Base-by-base conservation (phyloP, 495 filamentous ascomycete genomes). In the Lophiostoma macrostomum region DNA sequence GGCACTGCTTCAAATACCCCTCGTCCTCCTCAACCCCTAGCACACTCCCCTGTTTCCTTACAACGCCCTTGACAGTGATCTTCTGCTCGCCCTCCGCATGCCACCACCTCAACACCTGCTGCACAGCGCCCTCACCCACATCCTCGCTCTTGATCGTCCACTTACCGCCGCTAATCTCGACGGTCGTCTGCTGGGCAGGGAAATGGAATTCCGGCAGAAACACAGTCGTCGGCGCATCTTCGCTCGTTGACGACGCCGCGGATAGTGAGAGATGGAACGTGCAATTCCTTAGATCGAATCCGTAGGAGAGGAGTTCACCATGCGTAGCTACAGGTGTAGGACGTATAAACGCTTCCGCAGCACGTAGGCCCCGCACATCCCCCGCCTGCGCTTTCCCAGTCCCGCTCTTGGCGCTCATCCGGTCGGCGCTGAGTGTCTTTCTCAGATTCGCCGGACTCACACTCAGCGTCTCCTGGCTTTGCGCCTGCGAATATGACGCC, bases 121-220 rank as follows among this genome's bases (percentile, higher is more conserved):
- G 61, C 62, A 45, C 18, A 10, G 79, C 72, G n/a, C 79, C 77
- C 59, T 85, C 76, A 10, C 80, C 75, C 22, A n/a, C n/a, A n/a
- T 90, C 85, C 24, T 87, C 82, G 13, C 71, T 76, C 62, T 83
- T 83, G 61, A 95, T 86, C 23, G 83, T 80, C 91, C 90, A 96
- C 63, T 91, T 93, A 1, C 94, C 94, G 3, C 85, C 86, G 64
- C 81, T 90, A 38, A 90, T 84, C 22, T 83, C 78, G 5, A 97
- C 80, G 2, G 69, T 71, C 24, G 83, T 85, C 6, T 76, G 71
- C 5, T 79, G 76, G 28, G 81, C 80, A 4, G 94, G 91, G 66
- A 96, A 98, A 71, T 97, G 93, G 66, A 90, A 96, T 22, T 90
- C 88, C 0, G 93, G 93, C 0, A 98, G 73, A 64, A 88, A 95